Percentiles rank a stretch among this genome's conserved stretches.
These are phyloP conservation scores for Leishmania mexicana DNA, from an alignment of 208 protist species.

Conservation along the genomic window DNA sequence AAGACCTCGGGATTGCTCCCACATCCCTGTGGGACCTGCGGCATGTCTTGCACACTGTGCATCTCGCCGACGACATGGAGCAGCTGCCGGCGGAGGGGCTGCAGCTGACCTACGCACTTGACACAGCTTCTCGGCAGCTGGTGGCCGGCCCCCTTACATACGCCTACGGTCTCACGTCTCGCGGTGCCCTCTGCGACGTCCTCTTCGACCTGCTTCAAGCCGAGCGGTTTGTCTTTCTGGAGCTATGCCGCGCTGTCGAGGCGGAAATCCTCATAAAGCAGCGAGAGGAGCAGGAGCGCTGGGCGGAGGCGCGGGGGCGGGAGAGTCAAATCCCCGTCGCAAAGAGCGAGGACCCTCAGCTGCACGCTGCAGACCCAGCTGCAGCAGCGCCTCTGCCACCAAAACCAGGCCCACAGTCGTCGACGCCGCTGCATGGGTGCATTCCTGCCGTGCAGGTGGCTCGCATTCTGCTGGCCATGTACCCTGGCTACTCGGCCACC, in stretches of 20 bases:
- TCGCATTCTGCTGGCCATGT: constrained; percentile 64
- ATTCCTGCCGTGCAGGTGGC: constrained; percentile 68
- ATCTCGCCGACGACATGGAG: constrained; percentile 5
- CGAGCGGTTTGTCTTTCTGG: constrained; percentile 54
- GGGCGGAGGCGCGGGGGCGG: neutral
- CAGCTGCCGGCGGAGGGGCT: constrained; percentile 43
- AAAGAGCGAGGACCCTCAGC: neutral
- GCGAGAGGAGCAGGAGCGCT: neutral
- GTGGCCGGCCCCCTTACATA: constrained; percentile 64
- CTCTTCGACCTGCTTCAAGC: constrained; percentile 58
- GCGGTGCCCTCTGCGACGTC: constrained; percentile 45
- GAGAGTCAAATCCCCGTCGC: neutral
- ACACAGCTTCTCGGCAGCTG: constrained; percentile 47
- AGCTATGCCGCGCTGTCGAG: constrained; percentile 56
- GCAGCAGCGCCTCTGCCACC: neutral
- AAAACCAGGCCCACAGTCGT: neutral
- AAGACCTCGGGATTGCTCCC: neutral
- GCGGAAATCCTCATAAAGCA: constrained; percentile 5
- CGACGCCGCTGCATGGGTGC: constrained; percentile 27
- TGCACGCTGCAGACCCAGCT: neutral
- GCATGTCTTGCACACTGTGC: constrained; percentile 17
- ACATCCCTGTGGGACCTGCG: constrained; percentile 35
- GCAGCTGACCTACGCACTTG: constrained; percentile 67
- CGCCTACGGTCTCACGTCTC: constrained; percentile 63
- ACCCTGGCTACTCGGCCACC: constrained; percentile 57